phyloP scores from a whole-genome alignment of 106 monocot species.

The Alisma plantagoaquatica region DNA sequence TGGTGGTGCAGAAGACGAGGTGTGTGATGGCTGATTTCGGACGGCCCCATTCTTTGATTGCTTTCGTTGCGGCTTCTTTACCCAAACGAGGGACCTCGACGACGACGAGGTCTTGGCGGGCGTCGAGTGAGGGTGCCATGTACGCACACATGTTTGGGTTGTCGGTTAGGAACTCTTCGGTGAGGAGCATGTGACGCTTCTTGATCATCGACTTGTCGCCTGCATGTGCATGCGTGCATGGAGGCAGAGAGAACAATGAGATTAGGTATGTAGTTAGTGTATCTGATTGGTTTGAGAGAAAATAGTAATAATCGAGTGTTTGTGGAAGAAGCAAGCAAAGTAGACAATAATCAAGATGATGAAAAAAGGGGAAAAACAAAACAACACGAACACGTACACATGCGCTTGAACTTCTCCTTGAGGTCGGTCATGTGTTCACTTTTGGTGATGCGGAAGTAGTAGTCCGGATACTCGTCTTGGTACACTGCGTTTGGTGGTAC shows the following conservation, averaged over 20 bases:
- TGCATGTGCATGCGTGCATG: no score
- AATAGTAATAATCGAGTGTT: not conserved
- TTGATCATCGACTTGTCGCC: constrained; percentile 46
- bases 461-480: constrained; percentile 56
- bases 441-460: constrained; percentile 67
- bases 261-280: no score
- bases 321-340: not conserved
- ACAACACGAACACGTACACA: constrained; percentile 39
- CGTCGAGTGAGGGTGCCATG: constrained; percentile 57
- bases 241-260: no score
- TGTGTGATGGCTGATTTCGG: constrained; percentile 66
- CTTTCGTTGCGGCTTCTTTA: constrained; percentile 40
- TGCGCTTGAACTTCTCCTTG: constrained; percentile 68
- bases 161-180: constrained; percentile 40
- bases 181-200: constrained; percentile 50
- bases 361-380: no score
- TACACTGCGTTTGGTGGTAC: constrained; percentile 33
- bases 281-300: no score
- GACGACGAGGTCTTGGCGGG: constrained; percentile 49
- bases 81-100: constrained; percentile 61
- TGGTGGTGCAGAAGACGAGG: constrained; percentile 60
- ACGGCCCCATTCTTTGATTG: constrained; percentile 71
- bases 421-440: constrained; percentile 49
- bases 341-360: not conserved
- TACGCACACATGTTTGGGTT: constrained; percentile 50